Conservation (phyloP, 495 filamentous ascomycete species). For the Friedmanniomyces endolithicus region DNA sequence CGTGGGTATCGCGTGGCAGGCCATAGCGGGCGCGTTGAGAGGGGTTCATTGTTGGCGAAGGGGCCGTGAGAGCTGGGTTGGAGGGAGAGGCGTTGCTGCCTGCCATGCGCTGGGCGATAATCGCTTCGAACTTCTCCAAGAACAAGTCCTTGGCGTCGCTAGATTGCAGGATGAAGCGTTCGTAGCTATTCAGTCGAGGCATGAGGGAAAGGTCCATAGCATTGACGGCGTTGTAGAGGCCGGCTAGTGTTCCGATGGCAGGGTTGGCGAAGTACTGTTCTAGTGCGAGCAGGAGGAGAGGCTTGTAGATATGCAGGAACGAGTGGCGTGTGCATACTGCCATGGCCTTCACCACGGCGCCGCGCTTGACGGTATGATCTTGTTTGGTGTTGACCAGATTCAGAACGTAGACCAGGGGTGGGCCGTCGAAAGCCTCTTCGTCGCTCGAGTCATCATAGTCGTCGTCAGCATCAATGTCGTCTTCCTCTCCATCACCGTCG, state of each 20-base stretch:
- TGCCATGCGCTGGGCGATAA: conserved; percentile 59
- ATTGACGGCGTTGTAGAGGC: conserved; percentile 85
- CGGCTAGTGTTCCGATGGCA: conserved; percentile 74
- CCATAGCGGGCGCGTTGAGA: conserved; percentile 38
- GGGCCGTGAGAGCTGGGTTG: not conserved
- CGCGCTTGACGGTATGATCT: conserved; percentile 78
- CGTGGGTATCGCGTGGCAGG: conserved; percentile 85
- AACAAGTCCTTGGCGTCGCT: conserved; percentile 95
- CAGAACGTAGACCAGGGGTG: conserved; percentile 93
- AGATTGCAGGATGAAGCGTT: conserved; percentile 73
- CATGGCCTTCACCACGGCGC: conserved; percentile 95
- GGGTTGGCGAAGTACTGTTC: conserved; percentile 97
- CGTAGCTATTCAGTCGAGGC: conserved; percentile 71
- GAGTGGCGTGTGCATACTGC: conserved; percentile 98
- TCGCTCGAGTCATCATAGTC: conserved; percentile 41
- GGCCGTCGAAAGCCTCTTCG: conserved; percentile 54
- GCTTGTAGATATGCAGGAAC: conserved; percentile 99
- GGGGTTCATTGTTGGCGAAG: conserved; percentile 1
- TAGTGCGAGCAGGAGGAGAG: conserved; percentile 81
- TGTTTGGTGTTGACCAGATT: conserved; percentile 98
- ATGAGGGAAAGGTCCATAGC: conserved; percentile 92
- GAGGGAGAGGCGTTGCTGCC: too few relatives aligned
- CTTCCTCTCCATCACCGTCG: conserved; percentile 36
- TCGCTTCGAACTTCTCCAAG: conserved; percentile 90
- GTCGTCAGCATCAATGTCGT: conserved; percentile 39